Evolutionary conservation across 768 basidiomycete genomes (phyloP).

Genomic region (Kwoniella heveanensis): DNA sequence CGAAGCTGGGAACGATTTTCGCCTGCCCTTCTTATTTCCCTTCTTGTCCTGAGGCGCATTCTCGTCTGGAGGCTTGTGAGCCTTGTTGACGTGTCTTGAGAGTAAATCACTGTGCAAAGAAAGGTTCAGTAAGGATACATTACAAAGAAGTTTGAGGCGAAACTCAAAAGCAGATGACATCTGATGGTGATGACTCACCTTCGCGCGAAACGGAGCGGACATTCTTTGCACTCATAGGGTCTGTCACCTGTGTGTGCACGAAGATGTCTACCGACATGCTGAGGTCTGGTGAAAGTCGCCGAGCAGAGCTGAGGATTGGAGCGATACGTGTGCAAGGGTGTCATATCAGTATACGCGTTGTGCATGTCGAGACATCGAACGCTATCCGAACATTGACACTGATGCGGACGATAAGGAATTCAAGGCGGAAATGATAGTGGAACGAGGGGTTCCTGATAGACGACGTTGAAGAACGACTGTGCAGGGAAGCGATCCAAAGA

Average conservation of each 20-base stretch:
- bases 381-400: too few species aligned
- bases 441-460: too few species aligned
- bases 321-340: not conserved
- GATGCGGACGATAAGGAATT: too few species aligned
- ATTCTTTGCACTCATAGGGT: constrained; percentile 53
- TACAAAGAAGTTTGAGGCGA: too few species aligned
- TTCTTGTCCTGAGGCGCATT: constrained; percentile 29
- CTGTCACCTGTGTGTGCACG: constrained; percentile 54
- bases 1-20: constrained; percentile 37
- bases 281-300: constrained; percentile 54
- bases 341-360: not conserved
- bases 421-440: too few species aligned
- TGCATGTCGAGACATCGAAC: too few species aligned
- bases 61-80: constrained; percentile 46
- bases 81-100: constrained; percentile 55
- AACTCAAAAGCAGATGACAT: too few species aligned
- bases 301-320: constrained; percentile 38
- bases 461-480: too few species aligned
- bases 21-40: constrained; percentile 34
- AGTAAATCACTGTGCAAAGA: constrained; percentile 42
- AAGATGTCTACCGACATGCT: constrained; percentile 55
- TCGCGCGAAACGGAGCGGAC: constrained; percentile 49
- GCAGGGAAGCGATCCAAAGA: too few species aligned
- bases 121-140: constrained; percentile 1
- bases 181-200: constrained; percentile 31